Evolutionary conservation across 352 stramenopile species (phyloP).

Genomic region (Phytophthora sp.): DNA sequence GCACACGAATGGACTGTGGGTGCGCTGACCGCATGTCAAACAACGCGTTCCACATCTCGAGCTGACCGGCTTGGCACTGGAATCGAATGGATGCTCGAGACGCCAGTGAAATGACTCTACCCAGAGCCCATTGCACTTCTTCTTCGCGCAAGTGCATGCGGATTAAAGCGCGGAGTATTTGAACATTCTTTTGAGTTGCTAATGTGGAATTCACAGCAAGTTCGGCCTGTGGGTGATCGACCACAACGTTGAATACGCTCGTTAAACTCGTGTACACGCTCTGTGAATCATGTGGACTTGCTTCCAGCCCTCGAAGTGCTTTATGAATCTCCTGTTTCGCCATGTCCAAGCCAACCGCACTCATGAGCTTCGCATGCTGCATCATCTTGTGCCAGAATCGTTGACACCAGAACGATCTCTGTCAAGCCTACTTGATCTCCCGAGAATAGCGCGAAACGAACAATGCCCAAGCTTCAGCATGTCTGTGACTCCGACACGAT

Average conservation of each 20-base stretch:
- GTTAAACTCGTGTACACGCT: slow-evolving; percentile 39
- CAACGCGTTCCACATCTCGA: slow-evolving; percentile 43
- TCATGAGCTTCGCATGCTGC: slow-evolving; percentile 20
- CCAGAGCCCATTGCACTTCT: slow-evolving; percentile 49
- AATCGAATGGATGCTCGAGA: slow-evolving; percentile 39
- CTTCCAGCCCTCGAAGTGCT: slow-evolving; percentile 30
- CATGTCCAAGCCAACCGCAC: background rate
- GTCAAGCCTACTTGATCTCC: background rate
- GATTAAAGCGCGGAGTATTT: slow-evolving; percentile 26
- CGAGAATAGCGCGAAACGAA: slow-evolving; percentile 29
- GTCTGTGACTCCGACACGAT: background rate
- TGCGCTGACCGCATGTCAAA: slow-evolving; percentile 31
- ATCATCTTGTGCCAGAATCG: slow-evolving; percentile 15
- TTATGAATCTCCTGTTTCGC: slow-evolving; percentile 12
- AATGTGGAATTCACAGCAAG: slow-evolving; percentile 21
- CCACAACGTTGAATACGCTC: slow-evolving; percentile 22
- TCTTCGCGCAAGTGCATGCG: slow-evolving; percentile 32
- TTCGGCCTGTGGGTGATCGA: slow-evolving; percentile 9
- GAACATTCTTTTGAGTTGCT: slow-evolving; percentile 12
- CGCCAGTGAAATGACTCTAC: slow-evolving; percentile 26
- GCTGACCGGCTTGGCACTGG: slow-evolving; percentile 39
- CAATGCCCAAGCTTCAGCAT: background rate
- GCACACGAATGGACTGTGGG: slow-evolving; percentile 38
- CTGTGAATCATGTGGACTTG: slow-evolving; percentile 18
- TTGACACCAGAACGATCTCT: background rate